These are phyloP conservation scores for Teratosphaeria pseudoeucalypti DNA, from an alignment of 2,329 filamentous ascomycete genomes.

Conservation along the genomic window DNA sequence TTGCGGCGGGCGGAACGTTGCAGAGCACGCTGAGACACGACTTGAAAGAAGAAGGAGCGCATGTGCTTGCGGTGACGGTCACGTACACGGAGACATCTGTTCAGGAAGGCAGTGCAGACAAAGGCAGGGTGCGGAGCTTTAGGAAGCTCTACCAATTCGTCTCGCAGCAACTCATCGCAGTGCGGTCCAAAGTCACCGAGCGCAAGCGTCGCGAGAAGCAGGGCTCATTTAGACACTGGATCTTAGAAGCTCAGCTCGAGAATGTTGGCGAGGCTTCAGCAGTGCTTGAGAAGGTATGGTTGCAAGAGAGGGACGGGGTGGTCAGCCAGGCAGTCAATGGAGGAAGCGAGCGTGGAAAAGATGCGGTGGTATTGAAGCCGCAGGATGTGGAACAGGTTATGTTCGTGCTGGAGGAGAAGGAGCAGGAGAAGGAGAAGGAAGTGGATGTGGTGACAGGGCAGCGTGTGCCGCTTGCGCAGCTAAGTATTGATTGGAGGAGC, in stretches of 20 bases:
- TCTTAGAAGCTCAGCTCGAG: constrained; percentile 88
- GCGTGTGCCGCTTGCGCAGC: constrained; percentile 60
- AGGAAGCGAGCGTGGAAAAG: constrained; percentile 5
- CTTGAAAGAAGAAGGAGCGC: constrained; percentile 85
- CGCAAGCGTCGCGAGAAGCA: constrained; percentile 26
- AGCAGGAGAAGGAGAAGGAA: constrained; percentile 13
- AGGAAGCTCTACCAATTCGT: constrained; percentile 95
- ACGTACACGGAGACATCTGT: constrained; percentile 73
- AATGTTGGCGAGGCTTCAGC: constrained; percentile 82
- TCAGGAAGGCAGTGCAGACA: constrained; percentile 35
- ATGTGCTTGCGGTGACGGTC: constrained; percentile 86
- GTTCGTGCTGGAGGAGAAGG: constrained; percentile 49
- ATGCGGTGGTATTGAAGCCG: constrained; percentile 43
- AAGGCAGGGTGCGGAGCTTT: constrained; percentile 68
- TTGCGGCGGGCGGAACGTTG: constrained; percentile 55
- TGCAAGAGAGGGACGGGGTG: constrained; percentile 21
- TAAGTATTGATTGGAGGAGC: constrained; percentile 80
- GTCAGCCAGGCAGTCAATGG: constrained; percentile 24
- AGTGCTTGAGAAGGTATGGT: constrained; percentile 53
- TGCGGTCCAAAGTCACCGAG: constrained; percentile 76
- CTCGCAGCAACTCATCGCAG: constrained; percentile 78
- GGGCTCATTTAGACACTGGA: constrained; percentile 44
- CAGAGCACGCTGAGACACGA: constrained; percentile 79
- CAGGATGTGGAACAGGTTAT: constrained; percentile 56
- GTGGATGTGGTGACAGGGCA: constrained; percentile 22